A percentile compares a stretch with the other conserved stretches of the same genome.
Conservation (phyloP, 2,329 filamentous ascomycete genomes). For the Colletotrichum theobromicola region DNA sequence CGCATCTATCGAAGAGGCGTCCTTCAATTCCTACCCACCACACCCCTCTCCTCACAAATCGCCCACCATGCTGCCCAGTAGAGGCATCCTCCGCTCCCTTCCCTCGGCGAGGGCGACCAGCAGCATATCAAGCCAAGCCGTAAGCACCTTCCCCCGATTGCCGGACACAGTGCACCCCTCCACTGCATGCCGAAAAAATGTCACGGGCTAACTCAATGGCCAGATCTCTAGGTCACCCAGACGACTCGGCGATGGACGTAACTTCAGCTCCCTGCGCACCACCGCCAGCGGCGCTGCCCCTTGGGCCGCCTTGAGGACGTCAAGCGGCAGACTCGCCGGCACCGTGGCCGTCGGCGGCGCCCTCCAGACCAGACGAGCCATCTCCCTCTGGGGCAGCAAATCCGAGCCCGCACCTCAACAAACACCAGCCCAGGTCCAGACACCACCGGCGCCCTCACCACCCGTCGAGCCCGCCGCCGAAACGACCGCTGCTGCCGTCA, state of each 20-base stretch:
- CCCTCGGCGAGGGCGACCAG: conserved; percentile 35
- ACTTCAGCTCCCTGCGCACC: conserved; percentile 31
- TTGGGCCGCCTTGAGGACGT: conserved; percentile 1
- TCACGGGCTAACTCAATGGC: background rate
- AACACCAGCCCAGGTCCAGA: conserved; percentile 22
- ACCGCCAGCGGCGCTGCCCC: background rate
- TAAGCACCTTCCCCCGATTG: conserved; percentile 23
- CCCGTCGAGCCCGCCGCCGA: conserved; percentile 3
- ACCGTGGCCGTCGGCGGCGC: conserved; percentile 35
- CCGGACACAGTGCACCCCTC: background rate
- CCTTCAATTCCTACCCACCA: conserved; percentile 21
- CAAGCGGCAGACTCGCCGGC: conserved; percentile 16
- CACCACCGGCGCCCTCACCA: conserved; percentile 11
- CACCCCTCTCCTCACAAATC: conserved; percentile 11
- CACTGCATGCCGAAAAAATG: background rate
- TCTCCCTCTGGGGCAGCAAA: conserved; percentile 23
- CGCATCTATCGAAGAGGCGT: background rate
- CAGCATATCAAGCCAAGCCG: conserved; percentile 30
- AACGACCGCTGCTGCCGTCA: conserved; percentile 6
- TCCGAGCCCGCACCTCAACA: conserved; percentile 15
- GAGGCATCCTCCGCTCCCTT: conserved; percentile 46
- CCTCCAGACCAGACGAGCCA: conserved; percentile 9
- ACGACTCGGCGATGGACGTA: conserved; percentile 37
- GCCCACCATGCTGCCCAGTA: conserved; percentile 49
- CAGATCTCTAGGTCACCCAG: conserved; percentile 27